phyloP scores from a whole-genome alignment of 1,139 yeast genomes.

The Blastobotrys apis region DNA sequence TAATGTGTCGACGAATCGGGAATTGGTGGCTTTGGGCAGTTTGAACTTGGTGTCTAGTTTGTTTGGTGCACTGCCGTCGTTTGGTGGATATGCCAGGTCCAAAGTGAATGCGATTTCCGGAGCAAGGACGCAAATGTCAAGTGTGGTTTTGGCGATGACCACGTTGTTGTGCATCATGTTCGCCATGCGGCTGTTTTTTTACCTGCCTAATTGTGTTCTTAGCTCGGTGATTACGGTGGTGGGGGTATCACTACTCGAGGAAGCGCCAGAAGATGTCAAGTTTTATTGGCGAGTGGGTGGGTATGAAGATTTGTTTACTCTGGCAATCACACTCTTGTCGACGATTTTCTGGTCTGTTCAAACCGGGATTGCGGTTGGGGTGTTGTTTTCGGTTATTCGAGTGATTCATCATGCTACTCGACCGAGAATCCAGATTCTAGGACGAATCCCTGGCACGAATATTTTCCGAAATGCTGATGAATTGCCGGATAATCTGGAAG shows the following conservation, averaged over 20 bases:
- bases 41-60: slow-evolving; percentile 63
- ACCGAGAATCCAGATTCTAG: slow-evolving; percentile 85
- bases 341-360: slow-evolving; percentile 84
- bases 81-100: slow-evolving; percentile 95
- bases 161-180: slow-evolving; percentile 63
- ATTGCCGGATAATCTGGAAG: slow-evolving; percentile 44
- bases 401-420: slow-evolving; percentile 81
- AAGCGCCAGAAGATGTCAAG: slow-evolving; percentile 73
- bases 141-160: slow-evolving; percentile 70
- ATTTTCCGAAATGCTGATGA: slow-evolving; percentile 73
- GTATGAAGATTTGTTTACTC: slow-evolving; percentile 69
- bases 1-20: slow-evolving; percentile 44
- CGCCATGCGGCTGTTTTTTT: slow-evolving; percentile 61
- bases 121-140: slow-evolving; percentile 80
- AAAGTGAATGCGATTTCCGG: slow-evolving; percentile 83
- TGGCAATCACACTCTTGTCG: slow-evolving; percentile 63
- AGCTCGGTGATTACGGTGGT: slow-evolving; percentile 79
- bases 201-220: slow-evolving; percentile 74
- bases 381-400: slow-evolving; percentile 70
- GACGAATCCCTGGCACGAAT: slow-evolving; percentile 74
- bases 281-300: slow-evolving; percentile 77
- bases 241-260: slow-evolving; percentile 76
- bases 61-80: slow-evolving; percentile 83
- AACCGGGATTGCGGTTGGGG: slow-evolving; percentile 84
- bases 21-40: slow-evolving; percentile 73